Evolutionary conservation across 2,329 filamentous ascomycete species (phyloP), one percentile per base, ranked within the genome.

Genomic region (Rutstroemia sydowiana): DNA sequence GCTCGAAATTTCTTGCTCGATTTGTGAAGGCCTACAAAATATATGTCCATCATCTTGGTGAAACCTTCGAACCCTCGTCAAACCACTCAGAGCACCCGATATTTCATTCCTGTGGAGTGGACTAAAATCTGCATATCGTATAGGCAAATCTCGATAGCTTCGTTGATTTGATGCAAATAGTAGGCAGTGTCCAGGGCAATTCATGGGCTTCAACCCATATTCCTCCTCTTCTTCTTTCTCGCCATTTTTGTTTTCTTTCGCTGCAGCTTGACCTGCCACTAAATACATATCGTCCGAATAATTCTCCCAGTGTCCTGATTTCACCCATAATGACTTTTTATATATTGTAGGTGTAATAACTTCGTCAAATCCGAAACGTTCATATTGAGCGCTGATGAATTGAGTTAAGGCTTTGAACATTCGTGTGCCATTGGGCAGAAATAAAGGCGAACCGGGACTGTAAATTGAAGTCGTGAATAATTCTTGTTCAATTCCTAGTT

Each of bases 211-310:
- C 60, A 95, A 72, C 16, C 87, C 88, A 68, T 88, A 95, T 56
- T 87, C 85, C 57, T 84, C 82, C 55, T 80, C 76, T 56, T 83
- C 79, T 18, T 73, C 75, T 7, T 68, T 57, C 55, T 79, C 74
- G 2, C 67, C 67, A 5, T 69, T 69, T 31, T 71, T 63, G 43
- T 53, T 61, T 39, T 63, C 57, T 9, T 59, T 60, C 3, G 51
- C 54, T 7, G 63, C 61, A 14, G 62, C 63, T 30, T 63, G 57
- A 11, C 81, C 79, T 10, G 73, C 81, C 26, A 95, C 89, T 50
- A 86, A 84, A 69, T 91, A 95, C 90, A 95, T 95, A 64, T 95
- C 88, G 63, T 95, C 85, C 54, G 87, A 84, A 70, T 95, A 95
- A 67, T 95, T 95, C 51, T 92, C 84, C 75, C 91, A 82, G 60